These are phyloP conservation scores for Staphylotrichum longicolle DNA, from an alignment of 495 filamentous ascomycete species.

Conservation along the genomic window DNA sequence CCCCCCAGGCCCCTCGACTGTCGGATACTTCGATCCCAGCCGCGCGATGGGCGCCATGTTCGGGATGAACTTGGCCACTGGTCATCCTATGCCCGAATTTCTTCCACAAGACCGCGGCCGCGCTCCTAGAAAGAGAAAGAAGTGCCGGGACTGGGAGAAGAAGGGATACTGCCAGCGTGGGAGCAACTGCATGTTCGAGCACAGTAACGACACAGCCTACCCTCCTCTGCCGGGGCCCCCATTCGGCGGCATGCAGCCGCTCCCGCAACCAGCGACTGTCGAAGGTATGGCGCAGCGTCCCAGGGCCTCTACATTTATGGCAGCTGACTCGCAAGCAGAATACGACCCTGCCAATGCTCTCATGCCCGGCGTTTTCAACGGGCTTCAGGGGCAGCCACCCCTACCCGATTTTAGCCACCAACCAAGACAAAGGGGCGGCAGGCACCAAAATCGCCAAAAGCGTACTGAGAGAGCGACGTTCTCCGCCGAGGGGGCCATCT, in stretches of 20 bases:
- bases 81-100: conserved; percentile 58
- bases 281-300: conserved; percentile 32
- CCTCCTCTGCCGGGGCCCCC: conserved; percentile 12
- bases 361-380: conserved; percentile 26
- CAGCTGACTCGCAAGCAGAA: conserved; percentile 49
- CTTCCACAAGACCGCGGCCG: conserved; percentile 39
- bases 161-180: conserved; percentile 82
- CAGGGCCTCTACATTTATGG: background rate
- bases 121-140: conserved; percentile 43
- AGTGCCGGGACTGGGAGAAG: conserved; percentile 83
- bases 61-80: conserved; percentile 22
- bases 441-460: conserved; percentile 28
- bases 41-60: conserved; percentile 67
- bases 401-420: conserved; percentile 9
- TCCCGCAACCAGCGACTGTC: conserved; percentile 23
- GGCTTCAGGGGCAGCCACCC: conserved; percentile 10
- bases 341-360: conserved; percentile 75
- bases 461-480: conserved; percentile 55
- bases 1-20: conserved; percentile 5
- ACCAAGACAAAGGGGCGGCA: conserved; percentile 22
- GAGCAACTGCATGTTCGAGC: conserved; percentile 73
- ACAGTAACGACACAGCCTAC: conserved; percentile 49
- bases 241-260: conserved; percentile 6
- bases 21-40: conserved; percentile 51
- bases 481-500: conserved; percentile 70